Conservation (phyloP, 345 rosid species). For the Lumnitzera racemosa region DNA sequence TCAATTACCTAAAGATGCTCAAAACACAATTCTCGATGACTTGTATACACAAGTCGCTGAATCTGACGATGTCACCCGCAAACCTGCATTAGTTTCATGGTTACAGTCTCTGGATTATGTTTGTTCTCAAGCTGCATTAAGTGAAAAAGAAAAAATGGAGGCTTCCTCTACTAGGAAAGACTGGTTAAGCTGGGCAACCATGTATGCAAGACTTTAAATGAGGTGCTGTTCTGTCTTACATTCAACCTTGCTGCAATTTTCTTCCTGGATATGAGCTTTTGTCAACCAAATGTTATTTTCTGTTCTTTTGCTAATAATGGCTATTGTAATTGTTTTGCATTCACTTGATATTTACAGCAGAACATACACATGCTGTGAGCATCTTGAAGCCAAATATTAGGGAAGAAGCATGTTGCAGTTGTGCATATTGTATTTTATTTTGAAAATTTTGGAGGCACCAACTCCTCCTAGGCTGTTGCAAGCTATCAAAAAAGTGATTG, state of each 20-base stretch:
- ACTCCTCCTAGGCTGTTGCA: too few relatives aligned
- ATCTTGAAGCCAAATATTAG: too few relatives aligned
- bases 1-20: constrained; percentile 70
- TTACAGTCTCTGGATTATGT: constrained; percentile 72
- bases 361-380: too few relatives aligned
- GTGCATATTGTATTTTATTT: too few relatives aligned
- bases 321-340: not conserved
- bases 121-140: constrained; percentile 28
- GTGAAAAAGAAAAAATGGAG: not conserved
- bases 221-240: constrained; percentile 2
- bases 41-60: constrained; percentile 70
- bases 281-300: not conserved
- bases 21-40: constrained; percentile 70
- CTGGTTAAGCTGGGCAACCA: constrained; percentile 2
- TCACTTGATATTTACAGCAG: too few relatives aligned
- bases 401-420: too few relatives aligned
- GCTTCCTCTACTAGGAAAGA: constrained; percentile 4
- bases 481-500: too few relatives aligned
- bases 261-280: not conserved
- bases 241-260: not conserved
- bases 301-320: not conserved
- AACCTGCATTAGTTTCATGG: constrained; percentile 86
- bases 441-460: too few relatives aligned
- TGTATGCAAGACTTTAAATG: constrained; percentile 3
- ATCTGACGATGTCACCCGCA: constrained; percentile 91